phyloP scores from a whole-genome alignment of 83 land plant genomes.

The Diphasiastrum complanatum region DNA sequence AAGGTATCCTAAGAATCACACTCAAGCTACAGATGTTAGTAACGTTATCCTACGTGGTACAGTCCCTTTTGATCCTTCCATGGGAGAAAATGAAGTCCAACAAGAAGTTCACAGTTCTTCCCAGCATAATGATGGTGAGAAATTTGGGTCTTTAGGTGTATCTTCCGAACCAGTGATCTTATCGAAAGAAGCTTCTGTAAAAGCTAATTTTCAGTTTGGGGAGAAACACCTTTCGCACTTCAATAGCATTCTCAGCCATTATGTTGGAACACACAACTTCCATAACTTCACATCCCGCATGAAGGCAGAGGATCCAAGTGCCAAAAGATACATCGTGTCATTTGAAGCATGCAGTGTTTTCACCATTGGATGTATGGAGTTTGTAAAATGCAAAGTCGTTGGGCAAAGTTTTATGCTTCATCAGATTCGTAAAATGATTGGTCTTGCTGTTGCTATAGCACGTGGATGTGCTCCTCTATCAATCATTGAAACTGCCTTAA shows the following conservation, averaged over 20 bases:
- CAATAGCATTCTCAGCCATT: conserved; percentile 47
- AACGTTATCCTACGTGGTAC: too few species aligned
- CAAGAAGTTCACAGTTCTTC: too few species aligned
- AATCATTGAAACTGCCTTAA: conserved; percentile 52
- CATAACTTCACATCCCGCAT: conserved; percentile 84
- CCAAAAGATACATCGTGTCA: conserved; percentile 67
- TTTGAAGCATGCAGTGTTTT: conserved; percentile 51
- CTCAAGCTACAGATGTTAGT: too few species aligned
- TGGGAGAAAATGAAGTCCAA: too few species aligned
- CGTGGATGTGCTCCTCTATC: conserved; percentile 75
- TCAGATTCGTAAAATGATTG: conserved; percentile 94
- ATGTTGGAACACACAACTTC: conserved; percentile 83
- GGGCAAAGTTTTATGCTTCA: conserved; percentile 99
- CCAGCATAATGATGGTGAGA: too few species aligned
- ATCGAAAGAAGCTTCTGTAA: too few species aligned
- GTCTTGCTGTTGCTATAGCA: conserved; percentile 86
- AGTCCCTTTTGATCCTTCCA: too few species aligned
- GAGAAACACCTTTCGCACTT: conserved; percentile 56
- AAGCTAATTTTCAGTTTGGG: conserved; percentile 64
- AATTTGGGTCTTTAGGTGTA: too few species aligned
- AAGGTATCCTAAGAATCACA: too few species aligned
- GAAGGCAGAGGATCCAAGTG: conserved; percentile 84
- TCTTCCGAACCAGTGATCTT: too few species aligned
- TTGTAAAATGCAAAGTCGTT: conserved; percentile 73
- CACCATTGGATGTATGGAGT: conserved; percentile 55